Conservation (phyloP, 306 rosid genomes). For the Vigna mungo region DNA sequence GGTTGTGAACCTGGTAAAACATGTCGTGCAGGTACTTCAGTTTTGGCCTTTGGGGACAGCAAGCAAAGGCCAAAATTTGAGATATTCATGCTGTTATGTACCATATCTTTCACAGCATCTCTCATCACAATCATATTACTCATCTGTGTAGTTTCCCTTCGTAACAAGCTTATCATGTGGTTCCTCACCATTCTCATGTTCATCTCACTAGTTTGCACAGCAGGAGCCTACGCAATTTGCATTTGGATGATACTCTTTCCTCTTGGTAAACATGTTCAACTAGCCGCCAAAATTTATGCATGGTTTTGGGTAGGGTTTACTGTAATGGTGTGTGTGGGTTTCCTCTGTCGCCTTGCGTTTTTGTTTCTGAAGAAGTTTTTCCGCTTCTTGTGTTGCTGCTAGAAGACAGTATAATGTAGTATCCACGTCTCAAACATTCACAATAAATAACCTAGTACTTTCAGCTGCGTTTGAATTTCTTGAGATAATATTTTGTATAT, state of each 20-base stretch:
- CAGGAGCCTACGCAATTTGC: constrained; percentile 21
- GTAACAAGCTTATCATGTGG: constrained; percentile 25
- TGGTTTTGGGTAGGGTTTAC: background rate
- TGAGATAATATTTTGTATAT: no score
- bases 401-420: no score
- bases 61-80: background rate
- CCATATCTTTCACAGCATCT: constrained; percentile 46
- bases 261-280: background rate
- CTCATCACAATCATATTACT: constrained; percentile 26
- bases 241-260: constrained; percentile 12
- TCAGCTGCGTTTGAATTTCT: no score
- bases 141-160: constrained; percentile 30
- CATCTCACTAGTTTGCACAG: constrained; percentile 15
- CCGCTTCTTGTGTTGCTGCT: background rate
- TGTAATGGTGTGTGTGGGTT: background rate
- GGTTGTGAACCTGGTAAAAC: constrained; percentile 1
- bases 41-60: constrained; percentile 20
- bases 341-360: background rate
- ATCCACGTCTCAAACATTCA: no score
- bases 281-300: background rate
- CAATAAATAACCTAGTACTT: no score
- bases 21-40: constrained; percentile 44
- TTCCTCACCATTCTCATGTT: constrained; percentile 4
- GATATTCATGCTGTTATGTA: constrained; percentile 26
- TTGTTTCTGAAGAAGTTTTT: constrained; percentile 5